Evolutionary conservation across 1,284 basidiomycete species (phyloP), one percentile per base, ranked within the genome.

Genomic region (Termitomyces sp.): DNA sequence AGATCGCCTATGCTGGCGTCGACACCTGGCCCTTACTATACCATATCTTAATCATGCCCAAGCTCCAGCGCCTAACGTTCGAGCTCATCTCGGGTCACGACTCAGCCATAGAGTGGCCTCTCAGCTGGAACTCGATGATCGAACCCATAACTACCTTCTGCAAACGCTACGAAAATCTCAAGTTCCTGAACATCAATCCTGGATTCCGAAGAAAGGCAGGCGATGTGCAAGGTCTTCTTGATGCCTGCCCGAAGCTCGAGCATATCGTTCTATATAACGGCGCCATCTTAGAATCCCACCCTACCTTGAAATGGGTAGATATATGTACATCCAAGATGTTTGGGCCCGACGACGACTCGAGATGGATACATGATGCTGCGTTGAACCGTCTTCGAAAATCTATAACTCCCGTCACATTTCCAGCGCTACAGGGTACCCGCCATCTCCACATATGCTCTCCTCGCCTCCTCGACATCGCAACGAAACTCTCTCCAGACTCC

Each of bases 271-370:
- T 53, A 21, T 50, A 55, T 26, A 51, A 51, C 24, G 46, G 57
- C 13, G 45, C 47, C 21, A 17, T 21, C 1, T 12, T 47, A 1
- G 46, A 49, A 15, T 41, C 41, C 1, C 57, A 58, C 48, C 50
- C 50, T 10, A 55, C 30, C 8, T 42, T 58, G 5, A 55, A 55
- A 19, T 58, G 56, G 56, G 46, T 58, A 5, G 56, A 58, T 30
- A 28, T 58, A 3, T 58, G 56, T 33, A 54, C 46, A 30, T 34
- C 43, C 8, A 51, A 51, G 19, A 52, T 53, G 39, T 54, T 54
- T 13, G 53, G 53, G 8, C 17, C 30, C 7, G 13, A 34, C 2
- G 53, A 54, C 26, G 26, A 41, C 8, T 48, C 46, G 3, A 31
- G 36, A 21, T 42, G n/a, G 30, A 12, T 17, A 6, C 46, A 54